Conservation (phyloP, 305 asterid species). For the Fraxinus sp. region DNA sequence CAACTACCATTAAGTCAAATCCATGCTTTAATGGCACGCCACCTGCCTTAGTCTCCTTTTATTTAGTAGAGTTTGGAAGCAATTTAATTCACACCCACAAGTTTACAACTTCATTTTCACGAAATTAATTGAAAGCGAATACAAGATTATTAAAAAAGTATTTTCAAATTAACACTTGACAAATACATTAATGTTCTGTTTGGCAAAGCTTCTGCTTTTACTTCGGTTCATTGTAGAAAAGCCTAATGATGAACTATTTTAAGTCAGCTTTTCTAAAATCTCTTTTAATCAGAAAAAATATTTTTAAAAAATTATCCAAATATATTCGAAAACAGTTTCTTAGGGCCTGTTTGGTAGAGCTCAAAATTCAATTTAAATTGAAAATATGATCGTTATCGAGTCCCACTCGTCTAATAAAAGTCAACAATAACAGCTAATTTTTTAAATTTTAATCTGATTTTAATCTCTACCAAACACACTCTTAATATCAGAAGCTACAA, state of each 20-base stretch:
- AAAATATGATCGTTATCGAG: too few species aligned
- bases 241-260: background rate
- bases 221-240: background rate
- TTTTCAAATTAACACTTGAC: background rate
- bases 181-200: background rate
- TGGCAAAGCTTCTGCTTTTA: background rate
- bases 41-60: background rate
- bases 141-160: too few species aligned
- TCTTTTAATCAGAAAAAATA: too few species aligned
- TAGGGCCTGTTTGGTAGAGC: too few species aligned
- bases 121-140: background rate
- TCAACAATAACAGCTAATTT: too few species aligned
- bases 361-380: too few species aligned
- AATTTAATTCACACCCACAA: background rate
- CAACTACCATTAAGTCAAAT: background rate
- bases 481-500: too few species aligned
- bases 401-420: too few species aligned
- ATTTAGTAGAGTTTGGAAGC: background rate
- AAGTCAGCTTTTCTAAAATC: background rate
- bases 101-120: background rate
- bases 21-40: background rate
- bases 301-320: too few species aligned
- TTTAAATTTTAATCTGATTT: too few species aligned
- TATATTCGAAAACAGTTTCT: too few species aligned
- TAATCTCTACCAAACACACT: too few species aligned